Evolutionary conservation across 1,284 basidiomycete species (phyloP), one percentile per base, ranked within the genome.

Genomic region (Cryptococcus deneoformans): DNA sequence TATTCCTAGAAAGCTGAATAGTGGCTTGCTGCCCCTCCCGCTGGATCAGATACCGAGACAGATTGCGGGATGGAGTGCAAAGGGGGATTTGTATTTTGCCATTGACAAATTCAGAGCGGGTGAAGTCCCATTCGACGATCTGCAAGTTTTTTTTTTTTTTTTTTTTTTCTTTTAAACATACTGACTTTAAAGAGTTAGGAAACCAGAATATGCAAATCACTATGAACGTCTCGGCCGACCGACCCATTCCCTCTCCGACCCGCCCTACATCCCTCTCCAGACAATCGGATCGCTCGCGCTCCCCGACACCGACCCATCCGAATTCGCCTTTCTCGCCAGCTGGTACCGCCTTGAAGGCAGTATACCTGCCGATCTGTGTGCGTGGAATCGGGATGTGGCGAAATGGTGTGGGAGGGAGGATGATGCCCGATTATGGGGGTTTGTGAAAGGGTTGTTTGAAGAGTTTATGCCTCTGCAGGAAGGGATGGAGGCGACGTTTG

Each of bases 91-190:
- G 38, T 81, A 85, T 1, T 90, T 91, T 64, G 86, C 87, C 5
- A 71, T 84, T 1, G 88, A 89, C 59, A 77, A 78, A 16, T 82
- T 81, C 53, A 72, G 74, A 20, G 72, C 72, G 37, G 88, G 85
- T 79, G 90, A 92, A 66, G 75, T 88, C 0, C 91, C 91, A 0
- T 93, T 89, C 64, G 91, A 93, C 65, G 91, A 93, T 69, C 70
- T 88, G 90, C 91, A 34, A 16, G 52, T 42, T 40, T 10, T 51
- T 48, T n/a, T n/a, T n/a, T n/a, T n/a, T n/a, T n/a, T n/a, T n/a
- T n/a, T n/a, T n/a, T n/a, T n/a, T n/a, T n/a, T n/a, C n/a, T n/a
- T n/a, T n/a, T n/a, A n/a, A n/a, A n/a, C n/a, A n/a, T n/a, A n/a
- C n/a, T n/a, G n/a, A n/a, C n/a, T n/a, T n/a, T n/a, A n/a, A n/a